Base-by-base conservation (phyloP, 1,284 basidiomycete species). In the Irpex rosettiformis region DNA sequence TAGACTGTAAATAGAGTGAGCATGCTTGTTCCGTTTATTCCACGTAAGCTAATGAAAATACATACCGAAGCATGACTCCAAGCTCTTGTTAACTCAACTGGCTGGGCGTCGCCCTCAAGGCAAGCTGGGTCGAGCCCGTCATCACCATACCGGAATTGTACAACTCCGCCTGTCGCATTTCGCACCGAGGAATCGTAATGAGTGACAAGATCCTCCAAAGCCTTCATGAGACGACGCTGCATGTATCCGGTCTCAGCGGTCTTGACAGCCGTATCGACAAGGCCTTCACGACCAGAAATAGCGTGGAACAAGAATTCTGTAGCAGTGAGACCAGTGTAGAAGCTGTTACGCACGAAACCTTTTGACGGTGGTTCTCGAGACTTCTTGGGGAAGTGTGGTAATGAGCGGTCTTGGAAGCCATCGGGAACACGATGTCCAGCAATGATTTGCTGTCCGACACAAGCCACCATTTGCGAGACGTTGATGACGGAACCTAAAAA, bases 211-310 rank as follows among this genome's bases (percentile, higher is more conserved):
- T 99, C 97, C 72, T 99, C 97, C 64, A 99, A 76, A 2, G 97
- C 96, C 74, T 99, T 99, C 97, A 99, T 99, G 65, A 99, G 75
- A 62, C 97, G 91, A 61, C 97, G 88, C 69, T 96, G 94, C 96
- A 99, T 99, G 78, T 99, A 99, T 45, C 97, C 97, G 1, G 97
- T 99, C 75, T 99, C 97, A 18, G 97, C 97, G 0, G 97, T 99
- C 78, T 99, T 99, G 74, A 99, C 97, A 24, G 97, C 97, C 0
- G 97, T 99, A 77, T 99, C 97, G 69, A 99, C 96, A 49, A 99
- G 77, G 77, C 97, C 97, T 78, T 99, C 97, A 72, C 97, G 90
- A 65, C 97, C 97, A 22, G 96, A 98, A 68, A 99, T 98, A 61
- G 96, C 97, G 76, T 99, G 97, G 81, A 99, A 99, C 57, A 99